phyloP scores from a whole-genome alignment of 1,139 yeast species.

The Pichia sp. region DNA sequence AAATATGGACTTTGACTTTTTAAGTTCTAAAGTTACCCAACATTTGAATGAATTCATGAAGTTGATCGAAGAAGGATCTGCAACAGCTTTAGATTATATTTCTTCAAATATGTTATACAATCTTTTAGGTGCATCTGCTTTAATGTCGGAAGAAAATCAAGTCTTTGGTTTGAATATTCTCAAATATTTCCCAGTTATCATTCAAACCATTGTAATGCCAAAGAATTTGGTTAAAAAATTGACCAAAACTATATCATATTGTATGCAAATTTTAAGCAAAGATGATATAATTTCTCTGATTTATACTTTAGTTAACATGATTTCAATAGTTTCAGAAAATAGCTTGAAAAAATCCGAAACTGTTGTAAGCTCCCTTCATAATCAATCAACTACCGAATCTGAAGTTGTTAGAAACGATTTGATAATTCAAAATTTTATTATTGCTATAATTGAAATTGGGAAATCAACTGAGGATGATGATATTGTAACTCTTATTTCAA shows the following conservation, averaged over 20 bases:
- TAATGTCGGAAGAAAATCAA: constrained; percentile 42
- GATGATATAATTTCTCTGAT: constrained; percentile 84
- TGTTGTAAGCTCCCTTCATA: constrained; percentile 4
- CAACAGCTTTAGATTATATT: constrained; percentile 22
- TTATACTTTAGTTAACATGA: constrained; percentile 71
- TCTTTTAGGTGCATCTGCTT: constrained; percentile 41
- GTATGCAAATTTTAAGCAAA: constrained; percentile 49
- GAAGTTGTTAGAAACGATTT: constrained; percentile 16
- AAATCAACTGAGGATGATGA: constrained; percentile 64
- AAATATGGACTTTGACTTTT: constrained; percentile 29
- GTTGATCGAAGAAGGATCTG: constrained; percentile 19
- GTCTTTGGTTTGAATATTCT: constrained; percentile 41
- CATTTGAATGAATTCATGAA: constrained; percentile 20
- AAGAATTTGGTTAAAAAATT: constrained; percentile 19
- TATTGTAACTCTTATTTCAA: constrained; percentile 72
- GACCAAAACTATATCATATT: constrained; percentile 25
- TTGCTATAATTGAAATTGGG: constrained; percentile 67
- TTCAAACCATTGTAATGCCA: constrained; percentile 23
- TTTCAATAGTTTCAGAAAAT: constrained; percentile 44
- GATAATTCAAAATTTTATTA: constrained; percentile 55
- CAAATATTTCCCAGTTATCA: constrained; percentile 39
- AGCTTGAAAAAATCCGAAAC: not conserved
- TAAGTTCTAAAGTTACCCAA: constrained; percentile 31
- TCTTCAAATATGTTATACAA: constrained; percentile 37
- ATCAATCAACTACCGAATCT: constrained; percentile 18